Percentiles rank a stretch among this genome's conserved stretches.
Evolutionary conservation across 2,329 filamentous ascomycete species (phyloP).

Genomic region (Aspergillus luchuensis): DNA sequence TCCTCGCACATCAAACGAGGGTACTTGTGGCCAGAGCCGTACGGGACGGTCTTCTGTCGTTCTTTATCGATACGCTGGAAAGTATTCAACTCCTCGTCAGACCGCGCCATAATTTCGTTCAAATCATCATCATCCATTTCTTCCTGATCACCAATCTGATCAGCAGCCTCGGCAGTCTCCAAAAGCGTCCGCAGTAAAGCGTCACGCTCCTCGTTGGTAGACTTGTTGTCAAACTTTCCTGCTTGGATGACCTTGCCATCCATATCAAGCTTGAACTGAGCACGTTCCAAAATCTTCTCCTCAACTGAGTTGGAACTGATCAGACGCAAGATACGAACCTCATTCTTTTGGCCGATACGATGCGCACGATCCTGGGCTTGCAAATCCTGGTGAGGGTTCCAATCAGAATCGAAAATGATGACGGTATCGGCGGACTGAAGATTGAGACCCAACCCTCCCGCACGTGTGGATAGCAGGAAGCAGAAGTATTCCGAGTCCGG

Average conservation of each 20-base stretch:
- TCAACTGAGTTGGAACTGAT: slow-evolving; percentile 98
- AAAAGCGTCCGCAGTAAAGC: slow-evolving; percentile 92
- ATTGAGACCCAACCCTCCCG: slow-evolving; percentile 95
- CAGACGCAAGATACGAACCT: slow-evolving; percentile 91
- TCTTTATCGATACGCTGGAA: slow-evolving; percentile 87
- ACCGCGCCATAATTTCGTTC: slow-evolving; percentile 90
- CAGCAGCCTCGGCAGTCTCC: slow-evolving; percentile 71
- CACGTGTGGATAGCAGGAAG: slow-evolving; percentile 97
- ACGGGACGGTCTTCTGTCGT: slow-evolving; percentile 64
- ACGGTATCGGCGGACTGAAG: slow-evolving; percentile 97
- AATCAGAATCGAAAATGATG: slow-evolving; percentile 99
- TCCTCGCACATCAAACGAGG: slow-evolving; percentile 83
- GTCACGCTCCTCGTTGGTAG: slow-evolving; percentile 96
- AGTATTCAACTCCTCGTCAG: slow-evolving; percentile 71
- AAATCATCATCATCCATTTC: slow-evolving; percentile 99
- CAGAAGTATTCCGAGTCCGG: slow-evolving; percentile 93
- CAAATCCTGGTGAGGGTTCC: slow-evolving; percentile 99
- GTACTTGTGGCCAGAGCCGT: slow-evolving; percentile 69
- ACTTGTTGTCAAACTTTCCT: slow-evolving; percentile 99
- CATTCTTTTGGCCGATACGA: slow-evolving; percentile 99
- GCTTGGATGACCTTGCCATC: slow-evolving; percentile 99
- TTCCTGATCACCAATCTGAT: slow-evolving; percentile 78
- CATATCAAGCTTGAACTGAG: slow-evolving; percentile 98
- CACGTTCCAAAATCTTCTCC: slow-evolving; percentile 96
- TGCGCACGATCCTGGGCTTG: slow-evolving; percentile 99